These are phyloP conservation scores for Phytophthora meadii DNA, from an alignment of 352 stramenopile species.

Conservation along the genomic window DNA sequence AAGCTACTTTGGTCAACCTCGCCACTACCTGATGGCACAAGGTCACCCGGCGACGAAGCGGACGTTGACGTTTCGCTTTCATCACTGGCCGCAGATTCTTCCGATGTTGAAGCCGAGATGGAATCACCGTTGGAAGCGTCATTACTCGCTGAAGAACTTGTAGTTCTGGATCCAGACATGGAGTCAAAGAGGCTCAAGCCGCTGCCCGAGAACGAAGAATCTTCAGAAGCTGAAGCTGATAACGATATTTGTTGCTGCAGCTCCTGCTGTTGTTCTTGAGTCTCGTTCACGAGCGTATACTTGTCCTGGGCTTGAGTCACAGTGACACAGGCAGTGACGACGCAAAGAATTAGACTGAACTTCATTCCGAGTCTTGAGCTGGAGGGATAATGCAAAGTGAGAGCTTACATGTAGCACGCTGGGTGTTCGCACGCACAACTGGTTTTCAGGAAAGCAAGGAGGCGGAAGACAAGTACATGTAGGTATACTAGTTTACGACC, in stretches of 20 bases:
- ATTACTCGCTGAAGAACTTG: neutral
- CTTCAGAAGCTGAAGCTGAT: neutral
- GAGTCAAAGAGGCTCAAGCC: neutral
- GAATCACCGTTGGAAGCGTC: neutral
- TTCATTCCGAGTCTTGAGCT: conserved; percentile 1
- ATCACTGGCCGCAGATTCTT: neutral
- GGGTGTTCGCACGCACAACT: conserved; percentile 3
- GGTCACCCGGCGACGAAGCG: neutral
- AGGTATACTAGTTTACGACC: too few relatives aligned
- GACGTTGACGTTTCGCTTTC: neutral
- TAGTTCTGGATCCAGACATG: neutral
- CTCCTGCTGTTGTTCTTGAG: neutral
- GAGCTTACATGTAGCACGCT: conserved; percentile 3
- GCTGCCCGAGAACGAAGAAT: neutral
- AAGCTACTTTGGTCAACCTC: neutral
- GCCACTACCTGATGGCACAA: neutral
- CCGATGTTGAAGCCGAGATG: neutral
- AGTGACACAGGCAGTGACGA: neutral
- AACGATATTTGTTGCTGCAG: neutral
- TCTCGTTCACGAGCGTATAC: neutral
- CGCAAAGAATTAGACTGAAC: neutral
- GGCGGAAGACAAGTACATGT: neutral
- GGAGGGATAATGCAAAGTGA: conserved; percentile 2
- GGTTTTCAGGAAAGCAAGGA: conserved; percentile 5
- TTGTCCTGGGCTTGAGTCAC: conserved; percentile 3